Evolutionary conservation across 768 basidiomycete genomes (phyloP), one percentile per base, ranked within the genome.

Genomic region (Pilatotrama ljubarskyi): DNA sequence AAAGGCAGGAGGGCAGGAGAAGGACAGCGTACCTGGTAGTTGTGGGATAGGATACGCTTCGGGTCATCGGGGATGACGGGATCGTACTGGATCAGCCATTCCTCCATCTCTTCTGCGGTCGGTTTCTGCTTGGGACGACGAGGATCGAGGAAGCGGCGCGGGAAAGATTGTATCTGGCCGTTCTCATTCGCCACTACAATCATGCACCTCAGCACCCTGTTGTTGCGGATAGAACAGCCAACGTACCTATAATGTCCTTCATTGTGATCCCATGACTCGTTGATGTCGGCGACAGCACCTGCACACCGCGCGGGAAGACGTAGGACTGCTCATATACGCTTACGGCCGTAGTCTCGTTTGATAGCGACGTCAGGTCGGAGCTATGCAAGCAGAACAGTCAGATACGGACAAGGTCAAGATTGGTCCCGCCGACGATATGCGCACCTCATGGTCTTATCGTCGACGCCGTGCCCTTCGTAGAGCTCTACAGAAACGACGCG

Each of bases 181-280:
- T 84, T 86, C 58, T 78, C 80, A 51, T 83, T 94, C 17, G 94
- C 90, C 52, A 94, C 95, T 97, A 52, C 15, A 2, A 29, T 20
- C 26, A 51, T 51, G n/a, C 36, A 40, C 2, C 48, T 37, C 15
- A 24, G 25, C 40, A 14, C 29, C 5, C 10, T 10, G 29, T 6
- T 13, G 13, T 3, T 40, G 38, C 38, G 13, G 38, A 38, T 1
- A 18, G 37, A 55, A 15, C 5, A 41, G 29, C 3, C 5, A 17
- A 78, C 84, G 18, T 61, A 95, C 95, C 82, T 49, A 98, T 86
- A 25, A 98, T 74, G 67, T 97, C 92, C 70, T 91, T 94, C 51
- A 82, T 81, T 0, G 92, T 84, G 61, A 98, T 92, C 0, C 96
- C 95, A 63, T 87, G 93, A 73, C 90, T 92, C 0, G 95, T 97